Evolutionary conservation across 176 grass and related monocot species (phyloP), one percentile per base, ranked within the genome.

Genomic region (Triticum urartu): DNA sequence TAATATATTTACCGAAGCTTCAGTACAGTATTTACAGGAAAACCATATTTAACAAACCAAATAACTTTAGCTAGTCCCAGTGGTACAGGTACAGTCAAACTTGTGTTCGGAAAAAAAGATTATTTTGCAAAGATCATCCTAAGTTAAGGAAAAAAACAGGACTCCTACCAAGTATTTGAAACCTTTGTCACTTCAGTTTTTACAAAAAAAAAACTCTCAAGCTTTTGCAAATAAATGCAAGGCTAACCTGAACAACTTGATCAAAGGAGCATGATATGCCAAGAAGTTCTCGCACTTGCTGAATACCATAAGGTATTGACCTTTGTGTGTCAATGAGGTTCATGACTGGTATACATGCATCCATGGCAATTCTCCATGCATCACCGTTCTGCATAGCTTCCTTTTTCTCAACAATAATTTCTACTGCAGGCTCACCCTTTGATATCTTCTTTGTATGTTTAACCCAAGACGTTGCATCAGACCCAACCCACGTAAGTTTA

Each of bases 221-320:
- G 24, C 1, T 68, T 66, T 79, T 63, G 36, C 36, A 6, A 66
- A 69, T 4, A 85, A 77, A 78, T 5, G 65, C 10, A 78, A 68
- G 33, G 74, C 86, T 82, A 80, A 98, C 96, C 96, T 95, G 91
- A 76, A 94, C 92, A 39, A 91, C 84, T 95, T 98, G 96, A 72
- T 98, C 96, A 88, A 98, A 98, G 52, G 96, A 90, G 84, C 93
- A 95, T 84, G 96, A 95, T 81, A 95, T 98, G 70, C 96, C 96
- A 88, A 98, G 71, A 81, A 92, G 90, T 88, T 98, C 88, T 77
- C 59, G 89, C 83, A 94, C 66, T 90, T 95, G 89, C 77, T 95
- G 96, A 81, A 98, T 91, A 70, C 91, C 93, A 66, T 92, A 94
- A 83, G 96, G 96, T 40, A 89, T 87, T 64, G 96, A 98, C 64